Base-by-base conservation (phyloP, 805 yeast species). In the Metschnikowia aberdeeniae region DNA sequence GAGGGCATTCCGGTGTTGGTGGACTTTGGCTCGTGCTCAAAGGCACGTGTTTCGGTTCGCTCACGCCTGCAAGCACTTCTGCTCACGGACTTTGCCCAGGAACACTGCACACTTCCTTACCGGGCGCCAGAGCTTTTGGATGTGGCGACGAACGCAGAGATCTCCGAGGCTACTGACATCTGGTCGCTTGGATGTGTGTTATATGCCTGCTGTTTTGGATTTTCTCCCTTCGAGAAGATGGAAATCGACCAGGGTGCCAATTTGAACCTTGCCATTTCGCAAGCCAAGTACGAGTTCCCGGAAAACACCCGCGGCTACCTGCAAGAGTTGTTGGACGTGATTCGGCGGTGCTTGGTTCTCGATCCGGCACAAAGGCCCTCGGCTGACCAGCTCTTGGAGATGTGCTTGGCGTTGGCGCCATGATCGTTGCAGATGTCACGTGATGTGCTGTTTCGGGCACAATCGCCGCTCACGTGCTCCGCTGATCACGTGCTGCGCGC, bases 111-210 rank as follows among this genome's bases (percentile, higher is more conserved):
- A 1, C 65, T 88, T 43, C 89, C 95, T 1, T 92, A 85, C 62
- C 70, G 95, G 34, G 96, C 97, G 0, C 98, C 98, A 0, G 98
- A 90, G 59, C 70, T 92, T 37, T 66, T 90, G 46, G 92, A 89
- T 57, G 84, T 89, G 32, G 79, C 78, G 36, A 76, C 87, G 1
- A 83, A 84, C 34, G 63, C 78, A n/a, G 64, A 64, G 5, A 72
- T 90, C 36, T 81, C 82, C 50, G 95, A 87, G 56, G 77, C 78
- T 47, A 82, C 86, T 4, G 98, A 90, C 62, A 79, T 92, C 22
- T 90, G 98, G 98, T 84, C 95, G 3, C 63, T 90, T 26, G 98
- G 98, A 0, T 89, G 97, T 58, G 72, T 89, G 1, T 61, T 89
- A 13, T 90, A 86, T 62, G 80, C 89, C 1, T 66, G 87, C 52